A percentile compares a stretch with the other conserved stretches of the same genome.
Evolutionary conservation across 345 rosid species (phyloP).

Genomic region (Populus euphratica): DNA sequence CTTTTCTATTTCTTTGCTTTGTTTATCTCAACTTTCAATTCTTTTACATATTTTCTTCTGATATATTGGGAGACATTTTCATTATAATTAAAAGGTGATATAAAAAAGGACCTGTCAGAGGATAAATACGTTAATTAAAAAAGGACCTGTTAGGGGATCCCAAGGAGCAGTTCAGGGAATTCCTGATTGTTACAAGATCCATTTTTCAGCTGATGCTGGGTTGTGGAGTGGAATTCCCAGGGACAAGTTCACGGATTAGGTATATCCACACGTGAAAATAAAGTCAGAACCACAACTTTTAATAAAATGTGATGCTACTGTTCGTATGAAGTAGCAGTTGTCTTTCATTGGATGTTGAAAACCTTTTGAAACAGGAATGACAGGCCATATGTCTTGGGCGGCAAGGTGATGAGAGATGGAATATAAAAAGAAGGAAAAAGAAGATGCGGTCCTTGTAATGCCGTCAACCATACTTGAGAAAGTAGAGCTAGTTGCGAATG

Average conservation of each 20-base stretch:
- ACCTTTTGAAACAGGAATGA: not conserved
- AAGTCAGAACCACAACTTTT: not conserved
- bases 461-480: slow-evolving; percentile 11
- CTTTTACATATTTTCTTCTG: no score
- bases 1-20: no score
- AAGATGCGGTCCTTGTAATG: slow-evolving; percentile 3
- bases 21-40: no score
- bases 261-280: not conserved
- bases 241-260: not conserved
- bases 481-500: no score
- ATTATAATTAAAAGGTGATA: no score
- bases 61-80: no score
- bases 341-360: not conserved
- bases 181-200: no score
- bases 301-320: not conserved
- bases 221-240: not conserved
- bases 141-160: no score
- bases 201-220: not conserved
- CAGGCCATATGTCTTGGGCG: not conserved
- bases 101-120: no score
- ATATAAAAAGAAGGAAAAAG: not conserved
- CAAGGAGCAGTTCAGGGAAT: no score
- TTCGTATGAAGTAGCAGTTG: not conserved
- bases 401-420: not conserved
- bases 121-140: no score